These are phyloP conservation scores for Botrytis hyacinthi DNA, from an alignment of 2,329 filamentous ascomycete genomes.

Conservation along the genomic window DNA sequence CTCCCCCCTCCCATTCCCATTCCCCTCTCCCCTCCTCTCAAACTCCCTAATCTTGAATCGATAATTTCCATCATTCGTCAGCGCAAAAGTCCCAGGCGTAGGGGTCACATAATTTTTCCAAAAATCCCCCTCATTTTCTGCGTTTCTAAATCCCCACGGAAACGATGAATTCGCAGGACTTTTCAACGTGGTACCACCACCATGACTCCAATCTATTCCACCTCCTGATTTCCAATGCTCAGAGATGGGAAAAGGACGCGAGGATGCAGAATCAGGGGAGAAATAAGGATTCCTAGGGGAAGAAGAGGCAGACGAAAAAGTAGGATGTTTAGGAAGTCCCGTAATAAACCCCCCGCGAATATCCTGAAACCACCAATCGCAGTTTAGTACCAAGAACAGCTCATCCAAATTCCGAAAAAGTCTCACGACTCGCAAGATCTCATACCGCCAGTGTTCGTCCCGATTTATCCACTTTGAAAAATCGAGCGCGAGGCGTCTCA, in stretches of 20 bases:
- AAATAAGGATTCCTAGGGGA: background rate
- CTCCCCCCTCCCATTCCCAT: background rate
- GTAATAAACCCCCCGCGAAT: background rate
- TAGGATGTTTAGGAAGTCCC: background rate
- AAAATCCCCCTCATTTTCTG: background rate
- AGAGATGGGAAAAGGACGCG: fast-evolving
- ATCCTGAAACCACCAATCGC: background rate
- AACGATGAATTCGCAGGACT: background rate
- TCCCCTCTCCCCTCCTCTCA: background rate
- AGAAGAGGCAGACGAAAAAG: background rate
- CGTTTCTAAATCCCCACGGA: background rate
- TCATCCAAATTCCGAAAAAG: background rate
- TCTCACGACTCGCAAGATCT: background rate
- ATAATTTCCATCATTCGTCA: background rate
- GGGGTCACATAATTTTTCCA: background rate
- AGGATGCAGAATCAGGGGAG: background rate
- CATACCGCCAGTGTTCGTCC: background rate
- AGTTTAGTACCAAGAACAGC: background rate
- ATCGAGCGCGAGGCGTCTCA: background rate
- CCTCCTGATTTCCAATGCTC: background rate
- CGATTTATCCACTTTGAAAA: background rate
- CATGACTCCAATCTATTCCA: background rate
- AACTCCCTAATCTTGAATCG: background rate
- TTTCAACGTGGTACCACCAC: background rate
- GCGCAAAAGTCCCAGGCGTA: background rate